Evolutionary conservation across 371 early-diverging fungal species (phyloP), one percentile per base, ranked within the genome.

Genomic region (Mortierella sp.): DNA sequence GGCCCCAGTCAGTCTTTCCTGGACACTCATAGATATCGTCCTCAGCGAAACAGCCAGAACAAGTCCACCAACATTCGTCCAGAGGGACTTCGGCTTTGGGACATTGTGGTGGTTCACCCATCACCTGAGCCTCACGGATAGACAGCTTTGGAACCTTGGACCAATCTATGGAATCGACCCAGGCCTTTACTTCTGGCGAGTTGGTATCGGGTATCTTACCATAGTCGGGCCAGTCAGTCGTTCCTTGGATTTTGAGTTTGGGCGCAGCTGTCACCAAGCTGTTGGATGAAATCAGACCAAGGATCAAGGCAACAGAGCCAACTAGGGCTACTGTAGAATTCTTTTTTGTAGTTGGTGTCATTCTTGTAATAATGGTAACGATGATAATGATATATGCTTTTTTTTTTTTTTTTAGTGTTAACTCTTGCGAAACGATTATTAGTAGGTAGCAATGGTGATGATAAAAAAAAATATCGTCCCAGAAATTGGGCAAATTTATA

Each of bases 31-130:
- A 75, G 32, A 89, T 79, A 68, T 88, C 88, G 17, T 84, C 85
- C 10, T 77, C 70, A 29, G 84, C 84, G 58, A 73, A 61, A 65
- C 89, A 89, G 22, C 85, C 83, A 15, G 87, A 74, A 60, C 85
- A 87, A 2, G 88, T 86, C 89, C 89, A 89, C 76, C 85, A 86
- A 62, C 89, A 89, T 60, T 86, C 73, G 9, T 37, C 8, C 26
- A 71, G 37, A 17, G 68, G 60, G 1, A 40, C 43, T 0, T 40
- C 72, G 9, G 68, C 35, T n/a, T 64, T 31, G 51, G 77, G 72
- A n/a, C 79, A 78, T 32, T 68, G 66, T 68, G 79, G 79, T 58
- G 79, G 70, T 22, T 78, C 73, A 4, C 79, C 79, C 2, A 57
- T 45, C 7, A 34, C 34, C 2, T 70, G 35, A 23, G 54, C 60